Percentiles rank a stretch among this genome's conserved stretches.
Evolutionary conservation across 2,329 filamentous ascomycete species (phyloP).

Genomic region (Parastagonospora avenae): DNA sequence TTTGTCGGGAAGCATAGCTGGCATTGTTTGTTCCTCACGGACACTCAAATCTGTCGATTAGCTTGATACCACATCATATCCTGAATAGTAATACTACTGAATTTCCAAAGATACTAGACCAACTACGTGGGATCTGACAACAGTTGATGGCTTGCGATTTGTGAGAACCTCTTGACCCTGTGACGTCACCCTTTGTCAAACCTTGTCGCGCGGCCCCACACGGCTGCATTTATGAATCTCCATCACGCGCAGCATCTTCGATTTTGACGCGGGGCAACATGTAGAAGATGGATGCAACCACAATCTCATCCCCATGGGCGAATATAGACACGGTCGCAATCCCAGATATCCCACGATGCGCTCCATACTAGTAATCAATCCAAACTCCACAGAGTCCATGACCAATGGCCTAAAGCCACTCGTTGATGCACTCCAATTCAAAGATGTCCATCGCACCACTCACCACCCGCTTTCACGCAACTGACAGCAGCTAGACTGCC

Average conservation of each 20-base stretch:
- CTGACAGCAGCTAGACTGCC: constrained; percentile 50
- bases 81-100: background rate
- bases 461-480: constrained; percentile 37
- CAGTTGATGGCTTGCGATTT: background rate
- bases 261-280: constrained; percentile 19
- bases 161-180: background rate
- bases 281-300: background rate
- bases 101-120: no score
- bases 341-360: constrained; percentile 40
- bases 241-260: constrained; percentile 14
- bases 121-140: background rate
- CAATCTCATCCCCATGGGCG: constrained; percentile 25
- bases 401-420: constrained; percentile 66
- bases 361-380: constrained; percentile 74
- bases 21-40: no score
- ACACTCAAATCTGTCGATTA: background rate
- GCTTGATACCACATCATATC: background rate
- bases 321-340: constrained; percentile 25
- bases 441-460: constrained; percentile 47
- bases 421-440: constrained; percentile 51
- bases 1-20: background rate
- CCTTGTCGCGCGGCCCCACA: background rate
- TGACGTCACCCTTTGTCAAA: background rate
- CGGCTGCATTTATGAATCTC: constrained; percentile 11
- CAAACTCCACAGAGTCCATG: constrained; percentile 77